These are phyloP conservation scores for Zoysia japonica DNA, from an alignment of 176 grass and related monocot genomes.

Conservation along the genomic window DNA sequence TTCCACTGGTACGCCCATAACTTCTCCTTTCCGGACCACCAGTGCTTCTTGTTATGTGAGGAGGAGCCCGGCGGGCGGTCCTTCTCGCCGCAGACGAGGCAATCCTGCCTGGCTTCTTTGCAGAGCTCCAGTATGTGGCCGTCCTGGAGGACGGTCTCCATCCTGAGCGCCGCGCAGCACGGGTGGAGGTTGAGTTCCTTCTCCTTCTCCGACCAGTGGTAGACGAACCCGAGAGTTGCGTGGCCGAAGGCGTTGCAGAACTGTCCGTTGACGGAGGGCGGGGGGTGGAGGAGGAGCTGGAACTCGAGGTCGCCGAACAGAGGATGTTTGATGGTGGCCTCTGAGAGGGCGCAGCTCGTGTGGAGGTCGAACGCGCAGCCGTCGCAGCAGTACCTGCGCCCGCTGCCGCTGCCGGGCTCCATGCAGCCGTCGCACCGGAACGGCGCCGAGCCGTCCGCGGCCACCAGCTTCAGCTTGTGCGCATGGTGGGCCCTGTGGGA, in stretches of 20 bases:
- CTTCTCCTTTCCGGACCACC: background rate
- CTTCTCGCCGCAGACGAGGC: background rate
- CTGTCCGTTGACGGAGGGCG: background rate
- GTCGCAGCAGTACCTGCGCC: background rate
- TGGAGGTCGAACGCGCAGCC: constrained; percentile 24
- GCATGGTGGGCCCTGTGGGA: background rate
- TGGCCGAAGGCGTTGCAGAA: constrained; percentile 19
- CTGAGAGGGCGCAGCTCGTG: background rate
- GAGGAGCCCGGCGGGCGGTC: background rate
- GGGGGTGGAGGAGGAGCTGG: background rate
- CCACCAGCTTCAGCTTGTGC: constrained; percentile 11
- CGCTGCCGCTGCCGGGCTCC: constrained; percentile 1
- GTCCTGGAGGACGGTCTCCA: background rate
- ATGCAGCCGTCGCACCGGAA: constrained; percentile 37
- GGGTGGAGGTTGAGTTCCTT: constrained; percentile 19
- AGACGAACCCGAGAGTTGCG: background rate
- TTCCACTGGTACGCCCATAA: constrained; percentile 1
- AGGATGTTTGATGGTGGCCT: background rate
- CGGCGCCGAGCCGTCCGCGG: background rate
- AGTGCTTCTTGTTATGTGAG: background rate
- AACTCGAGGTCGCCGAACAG: background rate
- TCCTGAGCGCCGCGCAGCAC: constrained; percentile 1
- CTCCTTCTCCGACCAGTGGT: background rate
- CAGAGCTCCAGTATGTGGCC: background rate
- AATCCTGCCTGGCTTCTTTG: background rate